Base-by-base conservation (phyloP, 2,329 filamentous ascomycete genomes). In the Fusarium staphyleae region DNA sequence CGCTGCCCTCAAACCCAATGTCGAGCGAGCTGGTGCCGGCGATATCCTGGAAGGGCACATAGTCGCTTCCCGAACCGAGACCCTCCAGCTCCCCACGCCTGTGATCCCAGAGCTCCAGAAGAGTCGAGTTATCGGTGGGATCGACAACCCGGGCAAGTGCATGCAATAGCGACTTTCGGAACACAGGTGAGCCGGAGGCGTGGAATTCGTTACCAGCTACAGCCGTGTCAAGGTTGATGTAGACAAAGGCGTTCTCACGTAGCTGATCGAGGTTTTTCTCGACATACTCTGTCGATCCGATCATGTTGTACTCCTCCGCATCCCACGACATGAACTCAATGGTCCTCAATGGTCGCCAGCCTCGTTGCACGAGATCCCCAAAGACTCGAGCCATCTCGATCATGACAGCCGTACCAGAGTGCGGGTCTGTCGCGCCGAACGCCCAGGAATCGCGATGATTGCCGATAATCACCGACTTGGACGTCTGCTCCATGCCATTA, bases 311-410 rank as follows among this genome's bases (percentile, higher is more conserved):
- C 73, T 93, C 91, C 64, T 88, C 88, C 4, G 85, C 95, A 72
- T 99, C 95, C 95, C 95, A 99, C 28, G 91, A 96, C 69, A 93
- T 92, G 72, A 99, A 98, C 71, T 96, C 90, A 60, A 99, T 96
- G 3, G 91, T 96, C n/a, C 95, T 88, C 13, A 96, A 79, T 1
- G 95, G 95, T 19, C 90, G 84, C 95, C 95, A 99, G 46, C 93
- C 93, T 51, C 86, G 84, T 13, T 80, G 74, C 16, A 87, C 80
- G 13, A 98, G 82, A 59, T 91, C 86, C 33, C 92, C 91, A 66
- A 99, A 90, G 41, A 96, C 86, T 36, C 89, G 87, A 16, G 90
- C 87, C 52, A 98, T 81, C 75, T 99, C 95, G 47, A 98, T 82
- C 81, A 99, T 88, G 33, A 98, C 82, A 5, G 93, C 93, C 0